Conservation (phyloP, 2,329 filamentous ascomycete genomes). For the Nothopassalora personata region DNA sequence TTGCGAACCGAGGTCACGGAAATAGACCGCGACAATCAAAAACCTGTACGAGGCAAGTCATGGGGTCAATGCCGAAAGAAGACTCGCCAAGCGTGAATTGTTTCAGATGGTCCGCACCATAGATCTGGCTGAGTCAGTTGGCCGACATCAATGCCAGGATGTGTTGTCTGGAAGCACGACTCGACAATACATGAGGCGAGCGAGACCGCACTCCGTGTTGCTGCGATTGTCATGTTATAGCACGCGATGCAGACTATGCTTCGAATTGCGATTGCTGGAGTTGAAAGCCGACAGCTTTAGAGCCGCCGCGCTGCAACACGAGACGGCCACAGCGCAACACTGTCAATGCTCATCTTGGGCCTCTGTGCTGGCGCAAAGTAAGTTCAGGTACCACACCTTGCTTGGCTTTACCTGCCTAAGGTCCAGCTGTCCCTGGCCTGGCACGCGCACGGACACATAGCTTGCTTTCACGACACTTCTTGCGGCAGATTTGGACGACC, state of each 20-base stretch:
- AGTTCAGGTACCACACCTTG: not conserved
- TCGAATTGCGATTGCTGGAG: not conserved
- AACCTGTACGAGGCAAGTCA: not conserved
- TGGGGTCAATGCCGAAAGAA: not conserved
- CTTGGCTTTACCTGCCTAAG: not conserved
- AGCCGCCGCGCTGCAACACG: not conserved
- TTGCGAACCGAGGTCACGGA: not conserved
- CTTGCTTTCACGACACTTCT: not conserved
- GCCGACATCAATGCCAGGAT: not conserved
- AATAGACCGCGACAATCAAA: not conserved
- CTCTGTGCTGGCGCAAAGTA: not conserved
- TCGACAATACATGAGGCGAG: not conserved
- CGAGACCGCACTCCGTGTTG: not conserved
- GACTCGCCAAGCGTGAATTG: not conserved
- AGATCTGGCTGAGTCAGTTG: not conserved
- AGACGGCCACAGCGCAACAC: not conserved
- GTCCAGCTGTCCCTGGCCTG: not conserved
- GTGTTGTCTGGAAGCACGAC: not conserved
- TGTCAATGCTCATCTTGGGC: not conserved
- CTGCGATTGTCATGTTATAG: not conserved
- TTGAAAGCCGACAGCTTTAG: not conserved
- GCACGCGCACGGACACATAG: not conserved
- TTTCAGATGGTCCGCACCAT: not conserved
- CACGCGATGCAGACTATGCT: not conserved
- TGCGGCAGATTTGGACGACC: not conserved